phyloP scores from a whole-genome alignment of 2,329 filamentous ascomycete genomes.

The Cordyceps farinosa region DNA sequence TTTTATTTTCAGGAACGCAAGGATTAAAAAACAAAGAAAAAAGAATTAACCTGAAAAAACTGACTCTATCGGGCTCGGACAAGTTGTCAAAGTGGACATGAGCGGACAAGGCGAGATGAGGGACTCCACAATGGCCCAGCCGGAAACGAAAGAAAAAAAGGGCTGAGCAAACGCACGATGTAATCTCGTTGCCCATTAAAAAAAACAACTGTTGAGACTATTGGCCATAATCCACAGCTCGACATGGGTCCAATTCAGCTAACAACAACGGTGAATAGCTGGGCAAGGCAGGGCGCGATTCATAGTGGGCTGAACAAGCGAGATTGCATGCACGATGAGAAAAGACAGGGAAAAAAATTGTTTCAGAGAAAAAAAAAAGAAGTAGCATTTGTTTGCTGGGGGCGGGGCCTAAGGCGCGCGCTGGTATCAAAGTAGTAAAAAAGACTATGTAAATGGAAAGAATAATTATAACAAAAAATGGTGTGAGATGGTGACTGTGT shows the following conservation, averaged over 20 bases:
- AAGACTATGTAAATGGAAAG: background rate
- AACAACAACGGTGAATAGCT: background rate
- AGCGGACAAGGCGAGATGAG: conserved; percentile 11
- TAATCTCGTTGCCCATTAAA: background rate
- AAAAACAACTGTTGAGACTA: background rate
- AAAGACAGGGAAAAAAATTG: background rate
- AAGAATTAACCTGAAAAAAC: background rate
- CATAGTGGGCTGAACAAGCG: conserved; percentile 2
- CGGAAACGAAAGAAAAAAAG: background rate
- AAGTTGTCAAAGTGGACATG: conserved; percentile 5
- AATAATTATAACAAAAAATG: conserved; percentile 4
- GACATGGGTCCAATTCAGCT: conserved; percentile 3
- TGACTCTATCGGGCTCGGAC: background rate
- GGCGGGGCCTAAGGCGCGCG: conserved; percentile 3
- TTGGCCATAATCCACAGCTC: background rate
- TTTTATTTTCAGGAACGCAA: background rate
- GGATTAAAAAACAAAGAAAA: background rate
- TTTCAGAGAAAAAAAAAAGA: conserved; percentile 1
- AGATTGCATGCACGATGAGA: background rate
- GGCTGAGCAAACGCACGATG: conserved; percentile 4
- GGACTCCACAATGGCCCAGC: background rate
- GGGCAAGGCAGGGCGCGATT: conserved; percentile 6
- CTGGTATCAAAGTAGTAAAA: conserved; percentile 6
- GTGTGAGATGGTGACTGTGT: background rate
- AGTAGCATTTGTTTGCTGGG: conserved; percentile 11